These are phyloP conservation scores for Xanthoconium separans DNA, from an alignment of 1,284 basidiomycete species.

Conservation along the genomic window DNA sequence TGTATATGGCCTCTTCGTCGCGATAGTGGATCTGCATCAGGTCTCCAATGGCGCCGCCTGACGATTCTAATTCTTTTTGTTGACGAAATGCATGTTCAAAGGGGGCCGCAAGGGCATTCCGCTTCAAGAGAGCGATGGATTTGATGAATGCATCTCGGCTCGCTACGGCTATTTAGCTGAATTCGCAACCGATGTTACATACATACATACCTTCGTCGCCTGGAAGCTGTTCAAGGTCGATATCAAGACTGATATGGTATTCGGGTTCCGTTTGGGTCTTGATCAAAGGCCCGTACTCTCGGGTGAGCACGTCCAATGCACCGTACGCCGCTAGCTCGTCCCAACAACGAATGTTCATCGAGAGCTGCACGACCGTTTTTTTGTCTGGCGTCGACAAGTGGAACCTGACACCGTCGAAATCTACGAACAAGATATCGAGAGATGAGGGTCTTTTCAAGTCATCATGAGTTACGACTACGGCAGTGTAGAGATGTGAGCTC, in stretches of 20 bases:
- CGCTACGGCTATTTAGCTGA: conserved; percentile 47
- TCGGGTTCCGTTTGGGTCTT: conserved; percentile 70
- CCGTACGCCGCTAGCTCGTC: conserved; percentile 88
- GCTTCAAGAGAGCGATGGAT: conserved; percentile 86
- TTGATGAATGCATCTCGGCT: conserved; percentile 77
- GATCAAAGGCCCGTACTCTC: conserved; percentile 83
- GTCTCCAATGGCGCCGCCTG: conserved; percentile 69
- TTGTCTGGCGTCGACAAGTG: conserved; percentile 86
- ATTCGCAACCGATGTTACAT: conserved; percentile 15
- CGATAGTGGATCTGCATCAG: conserved; percentile 94
- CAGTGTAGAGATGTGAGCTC: conserved; percentile 5
- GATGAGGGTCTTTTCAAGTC: conserved; percentile 68
- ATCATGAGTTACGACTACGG: conserved; percentile 10
- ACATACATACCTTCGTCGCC: conserved; percentile 67
- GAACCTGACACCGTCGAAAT: conserved; percentile 97
- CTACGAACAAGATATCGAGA: conserved; percentile 94
- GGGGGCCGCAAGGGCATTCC: conserved; percentile 93
- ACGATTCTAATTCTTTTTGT: conserved; percentile 82
- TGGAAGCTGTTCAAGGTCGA: conserved; percentile 88
- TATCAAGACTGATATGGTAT: conserved; percentile 85
- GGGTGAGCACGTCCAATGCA: conserved; percentile 75
- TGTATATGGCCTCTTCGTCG: conserved; percentile 96
- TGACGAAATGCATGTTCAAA: conserved; percentile 88
- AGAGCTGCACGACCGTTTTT: conserved; percentile 81
- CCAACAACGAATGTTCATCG: conserved; percentile 99